Evolutionary conservation across 768 basidiomycete genomes (phyloP).

Genomic region (Lentinula detonsa): DNA sequence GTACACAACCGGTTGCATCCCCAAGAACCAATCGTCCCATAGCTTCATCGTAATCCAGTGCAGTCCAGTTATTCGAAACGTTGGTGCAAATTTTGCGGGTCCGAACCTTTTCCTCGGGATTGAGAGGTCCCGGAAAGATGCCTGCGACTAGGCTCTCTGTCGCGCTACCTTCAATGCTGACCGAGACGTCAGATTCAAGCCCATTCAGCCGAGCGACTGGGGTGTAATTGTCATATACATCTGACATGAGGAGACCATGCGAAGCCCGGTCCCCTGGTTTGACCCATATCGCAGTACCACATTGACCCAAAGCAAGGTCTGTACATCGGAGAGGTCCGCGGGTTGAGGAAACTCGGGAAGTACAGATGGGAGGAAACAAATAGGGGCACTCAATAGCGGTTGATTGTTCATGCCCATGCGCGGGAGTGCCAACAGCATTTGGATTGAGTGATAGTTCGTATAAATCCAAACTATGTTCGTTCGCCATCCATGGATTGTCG

Average conservation of each 20-base stretch:
- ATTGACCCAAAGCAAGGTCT: conserved; percentile 44
- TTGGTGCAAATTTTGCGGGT: conserved; percentile 26
- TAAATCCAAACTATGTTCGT: conserved; percentile 43
- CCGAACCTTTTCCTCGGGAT: conserved; percentile 17
- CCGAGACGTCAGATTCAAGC: not conserved
- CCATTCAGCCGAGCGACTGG: conserved; percentile 9
- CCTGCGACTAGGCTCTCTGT: conserved; percentile 40
- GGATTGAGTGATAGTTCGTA: conserved; percentile 30
- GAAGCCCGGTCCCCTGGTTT: conserved; percentile 42
- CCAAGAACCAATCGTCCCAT: conserved; percentile 48
- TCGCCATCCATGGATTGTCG: conserved; percentile 54
- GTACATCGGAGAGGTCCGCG: conserved; percentile 52
- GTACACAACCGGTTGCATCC: conserved; percentile 40
- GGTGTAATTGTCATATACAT: conserved; percentile 10
- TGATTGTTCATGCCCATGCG: not conserved
- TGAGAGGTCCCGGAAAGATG: conserved; percentile 44
- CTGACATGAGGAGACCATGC: conserved; percentile 6
- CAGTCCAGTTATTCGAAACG: conserved; percentile 40
- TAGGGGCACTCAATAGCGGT: conserved; percentile 20
- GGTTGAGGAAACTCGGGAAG: conserved; percentile 27
- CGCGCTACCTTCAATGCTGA: not conserved
- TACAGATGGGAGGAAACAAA: conserved; percentile 42
- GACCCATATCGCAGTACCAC: conserved; percentile 60
- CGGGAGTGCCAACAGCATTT: not conserved
- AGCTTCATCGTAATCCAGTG: conserved; percentile 58